Evolutionary conservation across 306 rosid genomes (phyloP).

Genomic region (Delonix regia): DNA sequence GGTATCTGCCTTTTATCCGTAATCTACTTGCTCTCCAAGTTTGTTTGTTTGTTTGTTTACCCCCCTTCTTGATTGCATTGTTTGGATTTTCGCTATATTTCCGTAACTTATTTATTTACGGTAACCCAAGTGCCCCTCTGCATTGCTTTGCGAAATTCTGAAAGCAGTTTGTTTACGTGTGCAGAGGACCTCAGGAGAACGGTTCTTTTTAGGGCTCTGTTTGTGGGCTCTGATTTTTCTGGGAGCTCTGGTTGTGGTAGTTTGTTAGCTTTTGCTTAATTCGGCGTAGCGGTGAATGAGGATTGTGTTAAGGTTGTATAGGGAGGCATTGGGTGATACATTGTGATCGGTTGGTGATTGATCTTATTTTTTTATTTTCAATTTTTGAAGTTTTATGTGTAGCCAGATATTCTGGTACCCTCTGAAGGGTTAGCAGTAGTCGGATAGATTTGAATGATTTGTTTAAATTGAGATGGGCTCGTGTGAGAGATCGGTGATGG

Average conservation of each 20-base stretch:
- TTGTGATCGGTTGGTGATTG: slow-evolving; percentile 28
- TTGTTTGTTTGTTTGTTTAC: background rate
- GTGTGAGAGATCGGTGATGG: slow-evolving; percentile 39
- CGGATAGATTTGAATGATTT: slow-evolving; percentile 15
- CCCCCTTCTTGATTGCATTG: background rate
- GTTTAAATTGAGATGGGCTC: slow-evolving; percentile 48
- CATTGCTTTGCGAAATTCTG: slow-evolving; percentile 36
- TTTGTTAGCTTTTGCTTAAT: background rate
- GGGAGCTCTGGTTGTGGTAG: slow-evolving; percentile 12
- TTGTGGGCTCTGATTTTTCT: slow-evolving; percentile 21
- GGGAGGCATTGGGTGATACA: slow-evolving; percentile 34
- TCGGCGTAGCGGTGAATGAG: background rate
- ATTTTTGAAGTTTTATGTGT: slow-evolving; percentile 5
- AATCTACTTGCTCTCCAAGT: slow-evolving; percentile 31
- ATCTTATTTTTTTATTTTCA: background rate
- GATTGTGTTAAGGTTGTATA: slow-evolving; percentile 23
- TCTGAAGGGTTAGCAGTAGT: slow-evolving; percentile 28
- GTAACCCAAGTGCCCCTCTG: background rate
- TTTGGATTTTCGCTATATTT: background rate
- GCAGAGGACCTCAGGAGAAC: slow-evolving; percentile 36
- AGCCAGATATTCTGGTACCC: background rate
- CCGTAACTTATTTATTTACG: background rate
- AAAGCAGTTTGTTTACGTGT: slow-evolving; percentile 1
- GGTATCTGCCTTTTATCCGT: slow-evolving; percentile 34
- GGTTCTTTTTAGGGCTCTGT: slow-evolving; percentile 46